Conservation (phyloP, 495 filamentous ascomycete species). For the Acidiella bohemica region DNA sequence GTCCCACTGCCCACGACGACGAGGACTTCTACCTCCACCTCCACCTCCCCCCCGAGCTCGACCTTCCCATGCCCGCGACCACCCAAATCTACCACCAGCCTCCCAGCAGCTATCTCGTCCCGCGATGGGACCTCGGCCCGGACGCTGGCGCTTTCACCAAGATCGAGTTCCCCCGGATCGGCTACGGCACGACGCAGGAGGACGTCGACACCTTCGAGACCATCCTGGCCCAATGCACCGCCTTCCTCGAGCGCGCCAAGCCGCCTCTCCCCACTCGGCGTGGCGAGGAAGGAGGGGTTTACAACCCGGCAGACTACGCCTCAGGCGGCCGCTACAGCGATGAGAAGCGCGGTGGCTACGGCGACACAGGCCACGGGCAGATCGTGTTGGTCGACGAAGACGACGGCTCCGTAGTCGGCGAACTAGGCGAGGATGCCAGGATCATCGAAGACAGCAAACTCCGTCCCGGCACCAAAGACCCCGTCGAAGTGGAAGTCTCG, state of each 20-base stretch:
- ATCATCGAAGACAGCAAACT: slow-evolving; percentile 62
- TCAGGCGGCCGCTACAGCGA: slow-evolving; percentile 62
- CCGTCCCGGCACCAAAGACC: slow-evolving; percentile 76
- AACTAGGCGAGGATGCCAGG: slow-evolving; percentile 69
- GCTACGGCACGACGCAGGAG: slow-evolving; percentile 62
- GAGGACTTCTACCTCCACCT: slow-evolving; percentile 94
- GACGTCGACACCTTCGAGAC: slow-evolving; percentile 95
- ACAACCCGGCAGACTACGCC: slow-evolving; percentile 68
- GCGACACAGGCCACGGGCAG: too few species aligned
- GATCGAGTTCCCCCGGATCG: slow-evolving; percentile 71
- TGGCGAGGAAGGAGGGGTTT: slow-evolving; percentile 34
- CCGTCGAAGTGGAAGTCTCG: slow-evolving; percentile 80
- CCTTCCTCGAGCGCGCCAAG: slow-evolving; percentile 61
- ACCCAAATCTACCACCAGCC: slow-evolving; percentile 93
- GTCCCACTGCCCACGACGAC: slow-evolving; percentile 48
- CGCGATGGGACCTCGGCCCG: slow-evolving; percentile 79
- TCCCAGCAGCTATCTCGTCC: slow-evolving; percentile 77
- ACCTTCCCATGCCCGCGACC: slow-evolving; percentile 77
- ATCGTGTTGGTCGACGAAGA: slow-evolving; percentile 96
- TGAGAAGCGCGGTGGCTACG: slow-evolving; percentile 33
- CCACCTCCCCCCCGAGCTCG: slow-evolving; percentile 83
- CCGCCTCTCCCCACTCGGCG: slow-evolving; percentile 44
- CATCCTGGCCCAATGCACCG: slow-evolving; percentile 88
- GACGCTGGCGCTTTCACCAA: slow-evolving; percentile 80
- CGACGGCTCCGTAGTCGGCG: slow-evolving; percentile 83